Evolutionary conservation across 176 grass and related monocot genomes (phyloP).

Genomic region (Stipa capillata): DNA sequence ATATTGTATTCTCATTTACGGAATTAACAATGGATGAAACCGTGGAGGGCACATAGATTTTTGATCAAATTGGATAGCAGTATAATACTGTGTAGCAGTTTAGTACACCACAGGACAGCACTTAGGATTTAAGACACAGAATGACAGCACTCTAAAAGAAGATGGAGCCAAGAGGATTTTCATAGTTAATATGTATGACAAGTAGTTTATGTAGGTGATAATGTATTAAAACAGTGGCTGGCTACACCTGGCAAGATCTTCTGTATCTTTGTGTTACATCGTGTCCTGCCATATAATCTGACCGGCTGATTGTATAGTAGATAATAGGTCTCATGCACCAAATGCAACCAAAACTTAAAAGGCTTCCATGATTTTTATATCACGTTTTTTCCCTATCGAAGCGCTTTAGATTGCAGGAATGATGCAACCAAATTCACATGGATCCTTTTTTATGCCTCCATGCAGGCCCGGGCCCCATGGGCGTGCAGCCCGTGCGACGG

Average conservation of each 20-base stretch:
- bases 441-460: too few relatives aligned
- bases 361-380: too few relatives aligned
- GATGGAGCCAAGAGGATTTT: constrained; percentile 5
- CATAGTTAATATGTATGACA: too few relatives aligned
- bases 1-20: background rate
- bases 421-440: too few relatives aligned
- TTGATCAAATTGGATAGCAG: background rate
- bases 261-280: constrained; percentile 3
- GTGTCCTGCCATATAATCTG: background rate
- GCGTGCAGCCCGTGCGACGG: too few relatives aligned
- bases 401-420: too few relatives aligned
- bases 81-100: background rate
- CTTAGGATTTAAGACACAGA: background rate
- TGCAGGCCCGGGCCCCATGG: too few relatives aligned
- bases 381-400: too few relatives aligned
- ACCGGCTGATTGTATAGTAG: background rate
- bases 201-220: too few relatives aligned
- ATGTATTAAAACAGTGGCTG: constrained; percentile 29
- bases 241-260: background rate
- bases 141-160: background rate
- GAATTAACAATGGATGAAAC: background rate
- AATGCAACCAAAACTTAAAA: too few relatives aligned
- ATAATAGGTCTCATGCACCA: background rate
- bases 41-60: background rate
- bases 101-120: background rate